phyloP scores from a whole-genome alignment of 1,284 basidiomycete genomes.

The Stereum hirsutum region DNA sequence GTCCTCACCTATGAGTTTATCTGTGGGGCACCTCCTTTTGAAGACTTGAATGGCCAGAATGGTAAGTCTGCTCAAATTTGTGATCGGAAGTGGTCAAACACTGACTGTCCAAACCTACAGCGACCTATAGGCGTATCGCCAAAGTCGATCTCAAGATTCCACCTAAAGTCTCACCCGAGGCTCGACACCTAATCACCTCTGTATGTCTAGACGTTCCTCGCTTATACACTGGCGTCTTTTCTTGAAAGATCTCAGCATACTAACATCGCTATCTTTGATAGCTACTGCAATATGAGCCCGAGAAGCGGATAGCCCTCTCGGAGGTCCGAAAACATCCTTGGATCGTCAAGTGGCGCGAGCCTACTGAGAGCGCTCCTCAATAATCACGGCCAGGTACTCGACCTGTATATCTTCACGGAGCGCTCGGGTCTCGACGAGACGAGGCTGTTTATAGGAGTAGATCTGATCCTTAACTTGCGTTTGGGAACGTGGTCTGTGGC shows the following conservation, averaged over 20 bases:
- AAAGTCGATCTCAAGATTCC: conserved; percentile 80
- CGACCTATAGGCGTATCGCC: conserved; percentile 82
- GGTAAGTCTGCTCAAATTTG: conserved; percentile 47
- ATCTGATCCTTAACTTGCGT: too few relatives aligned
- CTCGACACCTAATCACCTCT: conserved; percentile 54
- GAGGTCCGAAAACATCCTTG: conserved; percentile 89
- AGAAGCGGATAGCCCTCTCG: conserved; percentile 71
- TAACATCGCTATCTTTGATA: conserved; percentile 24
- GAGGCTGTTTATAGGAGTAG: too few relatives aligned
- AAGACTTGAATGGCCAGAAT: conserved; percentile 71
- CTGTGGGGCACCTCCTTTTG: conserved; percentile 89
- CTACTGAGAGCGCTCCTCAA: conserved; percentile 32
- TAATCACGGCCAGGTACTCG: too few relatives aligned
- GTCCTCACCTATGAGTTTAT: conserved; percentile 96
- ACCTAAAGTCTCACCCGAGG: conserved; percentile 51
- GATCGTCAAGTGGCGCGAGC: conserved; percentile 84
- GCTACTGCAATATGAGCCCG: conserved; percentile 85
- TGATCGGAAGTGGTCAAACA: too few relatives aligned
- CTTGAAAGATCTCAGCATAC: too few relatives aligned
- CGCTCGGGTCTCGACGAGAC: too few relatives aligned
- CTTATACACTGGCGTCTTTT: conserved; percentile 8
- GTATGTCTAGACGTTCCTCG: conserved; percentile 22
- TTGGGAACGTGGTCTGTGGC: too few relatives aligned
- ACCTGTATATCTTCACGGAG: too few relatives aligned
- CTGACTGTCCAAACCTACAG: conserved; percentile 34